phyloP scores from a whole-genome alignment of 2,329 filamentous ascomycete species.

The Nannizzia gypsea region DNA sequence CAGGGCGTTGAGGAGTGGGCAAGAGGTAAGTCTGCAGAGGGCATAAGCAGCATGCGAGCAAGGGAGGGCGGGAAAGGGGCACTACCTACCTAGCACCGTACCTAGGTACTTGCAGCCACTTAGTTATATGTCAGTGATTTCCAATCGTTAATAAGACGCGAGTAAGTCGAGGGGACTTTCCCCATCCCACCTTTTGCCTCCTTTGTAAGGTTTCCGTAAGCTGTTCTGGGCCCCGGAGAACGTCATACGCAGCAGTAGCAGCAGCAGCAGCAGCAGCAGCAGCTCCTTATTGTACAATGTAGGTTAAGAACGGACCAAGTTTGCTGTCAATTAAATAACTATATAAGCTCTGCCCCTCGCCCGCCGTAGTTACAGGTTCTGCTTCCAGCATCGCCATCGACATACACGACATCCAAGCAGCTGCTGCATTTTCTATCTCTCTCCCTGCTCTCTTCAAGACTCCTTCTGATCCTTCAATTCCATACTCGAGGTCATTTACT shows the following conservation, averaged over 20 bases:
- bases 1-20: too few species aligned
- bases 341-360: background rate
- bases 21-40: too few species aligned
- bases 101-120: too few species aligned
- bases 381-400: background rate
- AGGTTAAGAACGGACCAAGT: background rate
- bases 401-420: background rate
- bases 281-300: too few species aligned
- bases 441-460: background rate
- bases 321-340: background rate
- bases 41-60: background rate
- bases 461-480: background rate
- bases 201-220: constrained; percentile 1
- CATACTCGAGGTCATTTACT: background rate
- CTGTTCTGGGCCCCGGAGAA: background rate
- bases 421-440: background rate
- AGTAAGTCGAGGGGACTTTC: background rate
- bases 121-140: background rate
- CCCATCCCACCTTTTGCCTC: too few species aligned
- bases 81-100: too few species aligned
- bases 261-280: too few species aligned
- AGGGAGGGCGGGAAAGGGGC: background rate
- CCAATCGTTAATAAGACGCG: background rate
- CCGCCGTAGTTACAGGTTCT: background rate
- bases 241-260: background rate